These are phyloP conservation scores for Cutaneotrichosporon cavernicola DNA, from an alignment of 1,284 basidiomycete species.

Conservation along the genomic window DNA sequence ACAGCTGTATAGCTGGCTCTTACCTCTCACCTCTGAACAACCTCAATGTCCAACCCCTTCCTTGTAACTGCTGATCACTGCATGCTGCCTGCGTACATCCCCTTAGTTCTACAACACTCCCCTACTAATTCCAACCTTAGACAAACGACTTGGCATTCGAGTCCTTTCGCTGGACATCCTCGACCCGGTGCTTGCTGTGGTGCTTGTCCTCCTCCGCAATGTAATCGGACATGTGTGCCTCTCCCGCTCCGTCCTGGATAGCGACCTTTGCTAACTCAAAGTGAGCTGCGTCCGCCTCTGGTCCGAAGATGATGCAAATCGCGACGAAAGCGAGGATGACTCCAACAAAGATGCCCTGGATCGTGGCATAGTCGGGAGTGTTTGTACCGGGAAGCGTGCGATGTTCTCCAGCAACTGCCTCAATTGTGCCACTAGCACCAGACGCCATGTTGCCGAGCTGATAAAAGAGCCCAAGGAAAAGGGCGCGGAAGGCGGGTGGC, in stretches of 20 bases:
- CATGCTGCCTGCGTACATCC: no score
- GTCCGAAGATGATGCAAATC: slow-evolving; percentile 55
- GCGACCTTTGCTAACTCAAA: slow-evolving; percentile 81
- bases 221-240: slow-evolving; percentile 52
- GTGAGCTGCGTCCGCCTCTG: slow-evolving; percentile 67
- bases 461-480: slow-evolving; percentile 88
- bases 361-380: slow-evolving; percentile 72
- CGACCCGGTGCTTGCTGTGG: slow-evolving; percentile 1
- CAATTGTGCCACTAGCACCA: slow-evolving; percentile 84
- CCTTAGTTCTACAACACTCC: no score
- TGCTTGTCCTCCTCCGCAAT: slow-evolving; percentile 26
- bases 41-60: no score
- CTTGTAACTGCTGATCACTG: no score
- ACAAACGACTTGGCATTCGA: background rate
- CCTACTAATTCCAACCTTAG: no score
- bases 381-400: slow-evolving; percentile 23
- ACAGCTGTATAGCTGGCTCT: no score
- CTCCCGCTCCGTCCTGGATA: slow-evolving; percentile 69
- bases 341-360: slow-evolving; percentile 84
- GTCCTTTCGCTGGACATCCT: slow-evolving; percentile 7
- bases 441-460: slow-evolving; percentile 68
- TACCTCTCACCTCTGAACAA: no score
- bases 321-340: slow-evolving; percentile 52
- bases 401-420: slow-evolving; percentile 68
- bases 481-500: slow-evolving; percentile 78